Conservation (phyloP, 2,329 filamentous ascomycete species). For the Fusarium sp. region DNA sequence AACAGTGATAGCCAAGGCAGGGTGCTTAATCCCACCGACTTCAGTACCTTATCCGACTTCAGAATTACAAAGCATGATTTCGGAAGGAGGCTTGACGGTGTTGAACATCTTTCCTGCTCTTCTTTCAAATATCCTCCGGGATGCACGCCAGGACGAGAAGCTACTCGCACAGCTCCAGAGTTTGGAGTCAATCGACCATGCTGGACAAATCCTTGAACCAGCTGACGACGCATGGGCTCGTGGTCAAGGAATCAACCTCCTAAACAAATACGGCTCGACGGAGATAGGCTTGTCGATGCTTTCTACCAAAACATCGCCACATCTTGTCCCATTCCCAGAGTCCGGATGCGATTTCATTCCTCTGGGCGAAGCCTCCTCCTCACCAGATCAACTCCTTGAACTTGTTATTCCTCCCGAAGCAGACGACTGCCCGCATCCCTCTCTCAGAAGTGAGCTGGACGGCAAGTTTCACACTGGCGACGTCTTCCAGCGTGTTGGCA, state of each 20-base stretch:
- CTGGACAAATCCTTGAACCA: constrained; percentile 6
- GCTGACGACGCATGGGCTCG: constrained; percentile 7
- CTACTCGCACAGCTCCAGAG: not conserved
- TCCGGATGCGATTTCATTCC: constrained; percentile 6
- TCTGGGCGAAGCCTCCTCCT: fast-evolving
- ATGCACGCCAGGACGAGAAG: fast-evolving
- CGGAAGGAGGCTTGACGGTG: constrained; percentile 1
- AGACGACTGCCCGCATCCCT: constrained; percentile 8
- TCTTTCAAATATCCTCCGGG: not conserved
- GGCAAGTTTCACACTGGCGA: constrained; percentile 16
- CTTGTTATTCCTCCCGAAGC: constrained; percentile 9
- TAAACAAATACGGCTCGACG: constrained; percentile 8
- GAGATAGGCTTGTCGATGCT: constrained; percentile 11
- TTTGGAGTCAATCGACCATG: constrained; percentile 1
- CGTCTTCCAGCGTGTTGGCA: not conserved
- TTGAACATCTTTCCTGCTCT: constrained; percentile 3
- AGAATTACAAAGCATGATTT: constrained; percentile 16
- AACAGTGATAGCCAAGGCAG: not conserved
- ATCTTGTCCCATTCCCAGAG: constrained; percentile 1
- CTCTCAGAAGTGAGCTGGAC: not conserved
- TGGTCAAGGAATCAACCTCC: not conserved
- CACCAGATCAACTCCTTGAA: not conserved
- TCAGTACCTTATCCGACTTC: not conserved
- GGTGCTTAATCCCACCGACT: not conserved
- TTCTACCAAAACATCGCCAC: not conserved